These are phyloP conservation scores for Flagelloscypha sp. DNA, from an alignment of 768 basidiomycete genomes.

Conservation along the genomic window DNA sequence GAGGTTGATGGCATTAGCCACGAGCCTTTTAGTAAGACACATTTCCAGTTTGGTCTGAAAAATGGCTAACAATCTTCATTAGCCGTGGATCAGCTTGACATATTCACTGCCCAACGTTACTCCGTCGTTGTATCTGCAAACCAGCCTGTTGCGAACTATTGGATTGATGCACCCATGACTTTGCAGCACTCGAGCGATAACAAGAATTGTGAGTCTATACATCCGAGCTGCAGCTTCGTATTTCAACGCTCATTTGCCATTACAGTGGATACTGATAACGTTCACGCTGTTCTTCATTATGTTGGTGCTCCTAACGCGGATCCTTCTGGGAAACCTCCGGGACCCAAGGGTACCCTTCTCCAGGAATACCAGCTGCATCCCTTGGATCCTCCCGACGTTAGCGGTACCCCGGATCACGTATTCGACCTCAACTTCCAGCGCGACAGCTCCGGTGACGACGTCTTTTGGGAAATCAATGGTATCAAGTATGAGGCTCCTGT, in stretches of 20 bases:
- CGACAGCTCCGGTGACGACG: background rate
- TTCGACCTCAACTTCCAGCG: conserved; percentile 8
- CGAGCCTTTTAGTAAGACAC: conserved; percentile 11
- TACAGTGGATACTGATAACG: conserved; percentile 23
- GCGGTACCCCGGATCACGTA: conserved; percentile 4
- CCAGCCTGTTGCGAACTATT: conserved; percentile 29
- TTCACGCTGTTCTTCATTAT: conserved; percentile 35
- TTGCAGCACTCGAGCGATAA: conserved; percentile 19
- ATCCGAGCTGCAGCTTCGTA: background rate
- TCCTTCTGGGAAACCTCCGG: conserved; percentile 14
- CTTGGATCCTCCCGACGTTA: conserved; percentile 2
- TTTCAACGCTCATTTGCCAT: background rate
- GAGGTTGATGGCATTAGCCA: conserved; percentile 26
- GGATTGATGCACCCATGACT: conserved; percentile 28
- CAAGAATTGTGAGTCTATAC: conserved; percentile 1
- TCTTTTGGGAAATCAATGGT: conserved; percentile 15
- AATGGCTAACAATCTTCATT: conserved; percentile 7
- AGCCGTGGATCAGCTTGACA: conserved; percentile 23
- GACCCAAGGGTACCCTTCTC: conserved; percentile 3
- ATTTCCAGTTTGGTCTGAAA: background rate
- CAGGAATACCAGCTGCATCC: conserved; percentile 8
- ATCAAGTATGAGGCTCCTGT: conserved; percentile 13
- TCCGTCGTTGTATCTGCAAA: conserved; percentile 27
- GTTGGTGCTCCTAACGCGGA: conserved; percentile 28
- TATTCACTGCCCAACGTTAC: conserved; percentile 21